phyloP scores from a whole-genome alignment of 2,329 filamentous ascomycete species.

The Apiospora sp. region DNA sequence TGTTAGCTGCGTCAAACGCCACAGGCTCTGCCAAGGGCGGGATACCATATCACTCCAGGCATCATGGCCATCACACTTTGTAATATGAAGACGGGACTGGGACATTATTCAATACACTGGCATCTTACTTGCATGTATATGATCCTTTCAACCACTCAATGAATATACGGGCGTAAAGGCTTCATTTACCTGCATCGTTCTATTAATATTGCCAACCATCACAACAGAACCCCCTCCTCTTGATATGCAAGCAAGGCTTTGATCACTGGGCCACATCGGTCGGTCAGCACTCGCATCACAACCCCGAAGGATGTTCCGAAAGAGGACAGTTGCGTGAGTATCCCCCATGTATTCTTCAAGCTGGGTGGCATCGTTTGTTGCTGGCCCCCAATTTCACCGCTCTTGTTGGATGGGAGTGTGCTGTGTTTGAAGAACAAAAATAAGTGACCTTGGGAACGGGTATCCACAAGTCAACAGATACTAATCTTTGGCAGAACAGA shows the following conservation, averaged over 20 bases:
- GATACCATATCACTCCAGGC: conserved; percentile 1
- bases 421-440: neutral
- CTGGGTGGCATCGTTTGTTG: neutral
- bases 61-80: conserved; percentile 4
- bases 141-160: neutral
- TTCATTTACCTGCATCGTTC: neutral
- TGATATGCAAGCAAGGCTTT: conserved; percentile 2
- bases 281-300: neutral
- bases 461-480: neutral
- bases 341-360: neutral
- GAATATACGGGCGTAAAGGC: neutral
- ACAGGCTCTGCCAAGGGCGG: neutral
- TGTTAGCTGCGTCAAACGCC: conserved; percentile 15
- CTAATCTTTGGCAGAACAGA: neutral
- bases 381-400: neutral
- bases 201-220: neutral
- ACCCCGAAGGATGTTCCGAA: neutral
- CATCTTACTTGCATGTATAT: conserved; percentile 12
- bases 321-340: neutral
- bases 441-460: neutral
- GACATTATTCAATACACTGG: neutral
- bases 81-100: neutral
- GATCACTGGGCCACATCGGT: neutral
- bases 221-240: neutral
- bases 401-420: neutral